Evolutionary conservation across 306 rosid species (phyloP).

Genomic region (Prunus armeniaca): DNA sequence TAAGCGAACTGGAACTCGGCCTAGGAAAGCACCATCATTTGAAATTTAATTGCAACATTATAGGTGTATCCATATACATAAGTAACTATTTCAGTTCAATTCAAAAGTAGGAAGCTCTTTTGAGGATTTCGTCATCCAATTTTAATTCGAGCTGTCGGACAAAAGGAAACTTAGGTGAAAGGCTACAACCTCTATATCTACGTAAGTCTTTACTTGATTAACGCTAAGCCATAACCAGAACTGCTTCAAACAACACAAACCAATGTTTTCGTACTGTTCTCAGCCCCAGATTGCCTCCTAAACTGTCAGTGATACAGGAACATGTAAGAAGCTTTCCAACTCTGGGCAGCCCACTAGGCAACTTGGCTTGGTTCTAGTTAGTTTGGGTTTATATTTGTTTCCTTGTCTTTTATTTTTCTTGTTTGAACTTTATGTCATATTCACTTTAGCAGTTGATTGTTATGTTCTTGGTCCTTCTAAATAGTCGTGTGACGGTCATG

Average conservation of each 20-base stretch:
- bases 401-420: background rate
- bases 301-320: background rate
- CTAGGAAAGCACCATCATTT: conserved; percentile 40
- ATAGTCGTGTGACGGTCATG: background rate
- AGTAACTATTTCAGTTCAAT: background rate
- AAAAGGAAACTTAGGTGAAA: background rate
- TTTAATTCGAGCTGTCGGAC: background rate
- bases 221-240: background rate
- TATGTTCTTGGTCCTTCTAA: background rate
- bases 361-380: background rate
- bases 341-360: background rate
- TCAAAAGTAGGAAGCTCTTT: background rate
- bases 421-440: background rate
- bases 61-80: background rate
- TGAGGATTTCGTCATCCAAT: background rate
- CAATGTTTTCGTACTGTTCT: background rate
- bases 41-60: conserved; percentile 2
- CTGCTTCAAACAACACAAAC: background rate
- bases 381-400: background rate
- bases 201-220: background rate
- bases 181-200: background rate
- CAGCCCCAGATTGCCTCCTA: background rate
- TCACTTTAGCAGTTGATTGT: background rate
- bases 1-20: conserved; percentile 83
- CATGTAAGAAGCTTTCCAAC: background rate